Evolutionary conservation across 2,329 filamentous ascomycete genomes (phyloP), one percentile per base, ranked within the genome.

Genomic region (Penicillium sp.): DNA sequence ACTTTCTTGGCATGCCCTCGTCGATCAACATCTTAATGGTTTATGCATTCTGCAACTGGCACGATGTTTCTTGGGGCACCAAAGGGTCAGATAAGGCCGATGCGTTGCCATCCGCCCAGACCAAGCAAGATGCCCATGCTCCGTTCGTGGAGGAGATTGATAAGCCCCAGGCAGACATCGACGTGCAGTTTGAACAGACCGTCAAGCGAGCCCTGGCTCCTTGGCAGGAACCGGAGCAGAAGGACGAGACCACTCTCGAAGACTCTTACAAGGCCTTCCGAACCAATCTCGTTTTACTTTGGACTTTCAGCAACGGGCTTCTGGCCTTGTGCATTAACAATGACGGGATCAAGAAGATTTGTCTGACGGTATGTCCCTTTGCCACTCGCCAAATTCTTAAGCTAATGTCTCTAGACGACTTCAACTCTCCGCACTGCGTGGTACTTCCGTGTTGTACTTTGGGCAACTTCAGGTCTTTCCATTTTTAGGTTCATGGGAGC

Each of bases 1-100:
- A 96, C 69, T 76, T 96, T 57, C 73, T 95, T 47, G 82, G 95
- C 66, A 91, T 90, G 81, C 93, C 90, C 9, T 93, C 89, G 9
- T 95, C 95, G 73, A 89, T 95, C 81, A 97, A 97, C 77, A 91
- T 97, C 60, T 84, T 97, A 65, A 96, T 94, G 81, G 89, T 97
- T 45, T 97, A 96, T 73, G 89, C 91, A 50, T 97, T 95, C 80
- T 93, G 89, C 83, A 96, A 97, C 76, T 96, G 90, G 91, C 91
- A 97, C 73, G 91, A 97, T 75, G 91, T 97, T 44, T 95, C 90
- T 9, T 96, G 91, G 90, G 91, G 91, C 78, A 97, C 91, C 72
- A 97, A 97, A 78, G 91, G 91, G 64, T 86, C 90, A 5, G 91
- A 97, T 75, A 94, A 94, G 73, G 82, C 85, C 24, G 90, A 96